phyloP scores from a whole-genome alignment of 108 stramenopile genomes.

The Fragilaria radians region DNA sequence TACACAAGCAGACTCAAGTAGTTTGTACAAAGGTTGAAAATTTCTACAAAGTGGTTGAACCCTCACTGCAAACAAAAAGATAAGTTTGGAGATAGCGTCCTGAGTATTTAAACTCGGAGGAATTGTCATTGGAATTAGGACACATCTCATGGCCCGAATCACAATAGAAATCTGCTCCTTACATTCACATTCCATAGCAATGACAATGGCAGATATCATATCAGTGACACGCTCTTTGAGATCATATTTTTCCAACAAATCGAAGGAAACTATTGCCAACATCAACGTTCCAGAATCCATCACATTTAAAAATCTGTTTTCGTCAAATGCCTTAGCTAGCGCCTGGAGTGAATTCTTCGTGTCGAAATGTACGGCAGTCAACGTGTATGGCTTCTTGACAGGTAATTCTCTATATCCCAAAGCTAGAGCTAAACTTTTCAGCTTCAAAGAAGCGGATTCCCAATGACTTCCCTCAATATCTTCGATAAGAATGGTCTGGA shows the following conservation, averaged over 20 bases:
- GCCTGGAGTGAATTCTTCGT: neutral
- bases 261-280: neutral
- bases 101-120: neutral
- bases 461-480: neutral
- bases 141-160: neutral
- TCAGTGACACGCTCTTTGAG: neutral
- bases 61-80: neutral
- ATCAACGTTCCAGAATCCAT: neutral
- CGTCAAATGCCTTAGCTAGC: neutral
- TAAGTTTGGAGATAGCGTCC: neutral
- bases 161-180: neutral
- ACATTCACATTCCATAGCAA: neutral
- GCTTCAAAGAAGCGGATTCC: neutral
- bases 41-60: neutral
- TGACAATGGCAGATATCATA: neutral
- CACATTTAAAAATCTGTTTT: neutral
- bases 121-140: neutral
- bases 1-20: neutral
- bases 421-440: slow-evolving; percentile 33
- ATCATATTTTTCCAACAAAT: neutral
- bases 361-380: neutral
- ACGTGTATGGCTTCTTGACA: neutral
- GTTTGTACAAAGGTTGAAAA: neutral
- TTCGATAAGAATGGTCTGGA: slow-evolving; percentile 12
- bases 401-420: slow-evolving; percentile 31